These are phyloP conservation scores for Passiflora organensis DNA, from an alignment of 345 rosid genomes.

Conservation along the genomic window DNA sequence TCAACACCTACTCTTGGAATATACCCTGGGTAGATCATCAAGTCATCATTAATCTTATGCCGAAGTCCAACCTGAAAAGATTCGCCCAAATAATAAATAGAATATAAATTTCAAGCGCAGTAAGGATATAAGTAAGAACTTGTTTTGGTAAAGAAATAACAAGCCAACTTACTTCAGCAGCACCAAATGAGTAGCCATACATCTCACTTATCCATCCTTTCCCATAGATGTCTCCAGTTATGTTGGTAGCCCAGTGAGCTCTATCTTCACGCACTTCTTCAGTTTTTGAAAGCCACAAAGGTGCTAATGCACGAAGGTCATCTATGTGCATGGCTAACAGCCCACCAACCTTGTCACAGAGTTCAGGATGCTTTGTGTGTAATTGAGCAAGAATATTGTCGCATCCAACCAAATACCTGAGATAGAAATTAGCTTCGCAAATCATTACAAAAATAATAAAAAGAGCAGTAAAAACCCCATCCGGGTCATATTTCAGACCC, in stretches of 20 bases:
- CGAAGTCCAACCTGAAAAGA: slow-evolving; percentile 74
- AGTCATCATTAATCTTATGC: slow-evolving; percentile 81
- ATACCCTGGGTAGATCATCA: slow-evolving; percentile 98
- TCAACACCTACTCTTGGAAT: slow-evolving; percentile 72
- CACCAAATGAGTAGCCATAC: slow-evolving; percentile 99
- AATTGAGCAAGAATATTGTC: slow-evolving; percentile 77
- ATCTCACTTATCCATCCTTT: slow-evolving; percentile 98
- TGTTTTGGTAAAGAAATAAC: slow-evolving; percentile 1
- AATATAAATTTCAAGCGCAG: neutral
- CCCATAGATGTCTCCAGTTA: slow-evolving; percentile 96
- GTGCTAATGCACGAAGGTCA: slow-evolving; percentile 86
- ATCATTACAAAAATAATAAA: neutral
- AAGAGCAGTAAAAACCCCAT: neutral
- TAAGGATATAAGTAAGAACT: neutral
- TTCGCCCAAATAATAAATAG: slow-evolving; percentile 10
- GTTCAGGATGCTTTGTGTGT: slow-evolving; percentile 76
- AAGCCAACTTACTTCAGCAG: slow-evolving; percentile 65
- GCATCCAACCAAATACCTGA: slow-evolving; percentile 89
- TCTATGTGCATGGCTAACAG: slow-evolving; percentile 96
- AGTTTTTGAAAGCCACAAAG: slow-evolving; percentile 94
- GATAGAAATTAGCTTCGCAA: slow-evolving; percentile 6
- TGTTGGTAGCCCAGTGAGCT: slow-evolving; percentile 89
- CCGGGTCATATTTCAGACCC: neutral
- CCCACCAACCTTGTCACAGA: slow-evolving; percentile 97
- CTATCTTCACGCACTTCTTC: slow-evolving; percentile 93